Evolutionary conservation across 2,329 filamentous ascomycete genomes (phyloP), one percentile per base, ranked within the genome.

Genomic region (Ilyonectria mors-panacis): DNA sequence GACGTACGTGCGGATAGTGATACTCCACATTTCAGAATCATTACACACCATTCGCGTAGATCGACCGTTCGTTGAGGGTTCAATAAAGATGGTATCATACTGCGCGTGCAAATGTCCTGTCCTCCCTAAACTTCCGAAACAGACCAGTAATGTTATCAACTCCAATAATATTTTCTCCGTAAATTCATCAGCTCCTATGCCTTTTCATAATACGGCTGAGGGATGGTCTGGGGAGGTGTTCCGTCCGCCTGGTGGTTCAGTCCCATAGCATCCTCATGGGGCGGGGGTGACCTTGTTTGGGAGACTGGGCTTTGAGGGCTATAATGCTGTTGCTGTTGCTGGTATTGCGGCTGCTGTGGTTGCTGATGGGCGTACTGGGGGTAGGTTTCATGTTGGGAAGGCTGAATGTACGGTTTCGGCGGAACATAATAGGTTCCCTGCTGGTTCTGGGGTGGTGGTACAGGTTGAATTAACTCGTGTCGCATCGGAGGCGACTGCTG

Each of bases 241-340:
- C 77, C 78, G 26, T 80, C 72, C 1, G 78, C 78, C 59, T 80
- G 78, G 59, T 80, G 76, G 39, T 80, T 73, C 3, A 78, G 39
- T 0, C 77, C 78, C 72, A 79, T 75, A 6, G 70, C 65, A 45
- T 78, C 77, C 28, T 77, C 75, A 23, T 78, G 75, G 1, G 76
- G 65, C 6, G 75, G 75, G 3, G 74, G 76, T 6, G 74, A 70
- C 6, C 50, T 47, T 13, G 57, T 51, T 3, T 66, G 62, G 0
- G 61, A 61, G 35, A 56, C 44, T 1, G 61, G 61, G 60, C 48
- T 59, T 26, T 37, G 48, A 15, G 53, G 37, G 17, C 33, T 21
- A 42, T 66, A 42, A 9, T 58, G 63, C 9, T 67, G 58, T 6
- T 30, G 21, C 39, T 68, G 30, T 10, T 30, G 21, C 21, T 68